A percentile compares a stretch with the other conserved stretches of the same genome.
phyloP scores from a whole-genome alignment of 2,329 filamentous ascomycete species.

The Cladosporium colombiae region DNA sequence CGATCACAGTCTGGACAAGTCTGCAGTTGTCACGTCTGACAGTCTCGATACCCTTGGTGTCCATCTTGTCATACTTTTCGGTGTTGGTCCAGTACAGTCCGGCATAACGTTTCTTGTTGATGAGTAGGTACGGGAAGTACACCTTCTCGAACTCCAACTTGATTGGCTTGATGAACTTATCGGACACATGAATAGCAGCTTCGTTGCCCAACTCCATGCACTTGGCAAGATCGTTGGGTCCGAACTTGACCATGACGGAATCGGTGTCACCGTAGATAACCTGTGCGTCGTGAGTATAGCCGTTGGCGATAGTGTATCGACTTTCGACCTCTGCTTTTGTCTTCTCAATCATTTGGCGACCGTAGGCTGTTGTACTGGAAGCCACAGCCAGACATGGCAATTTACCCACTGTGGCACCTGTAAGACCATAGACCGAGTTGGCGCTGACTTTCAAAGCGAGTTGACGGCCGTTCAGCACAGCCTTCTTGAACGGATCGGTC shows the following conservation, averaged over 20 bases:
- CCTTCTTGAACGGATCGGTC: constrained; percentile 96
- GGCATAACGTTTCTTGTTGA: constrained; percentile 99
- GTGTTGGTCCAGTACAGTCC: constrained; percentile 97
- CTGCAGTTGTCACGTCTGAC: constrained; percentile 96
- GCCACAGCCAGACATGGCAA: constrained; percentile 92
- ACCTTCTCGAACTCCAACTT: constrained; percentile 99
- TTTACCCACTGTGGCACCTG: constrained; percentile 93
- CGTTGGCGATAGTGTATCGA: constrained; percentile 88
- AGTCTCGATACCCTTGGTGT: constrained; percentile 98
- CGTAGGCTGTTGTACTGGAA: constrained; percentile 94
- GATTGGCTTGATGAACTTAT: constrained; percentile 93
- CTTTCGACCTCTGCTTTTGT: constrained; percentile 94
- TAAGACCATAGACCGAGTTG: constrained; percentile 97
- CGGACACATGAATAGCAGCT: constrained; percentile 82
- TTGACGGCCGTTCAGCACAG: constrained; percentile 95
- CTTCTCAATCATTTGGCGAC: constrained; percentile 97
- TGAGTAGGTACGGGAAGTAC: constrained; percentile 94
- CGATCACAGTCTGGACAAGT: constrained; percentile 93
- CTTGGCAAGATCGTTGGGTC: constrained; percentile 79
- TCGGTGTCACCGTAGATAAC: constrained; percentile 99
- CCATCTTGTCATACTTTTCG: constrained; percentile 98
- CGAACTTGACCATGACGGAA: constrained; percentile 99
- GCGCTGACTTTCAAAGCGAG: constrained; percentile 94
- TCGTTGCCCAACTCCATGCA: constrained; percentile 96
- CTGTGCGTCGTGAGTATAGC: constrained; percentile 89